Evolutionary conservation across 2,329 filamentous ascomycete species (phyloP).

Genomic region (Fusarium verticillioides): DNA sequence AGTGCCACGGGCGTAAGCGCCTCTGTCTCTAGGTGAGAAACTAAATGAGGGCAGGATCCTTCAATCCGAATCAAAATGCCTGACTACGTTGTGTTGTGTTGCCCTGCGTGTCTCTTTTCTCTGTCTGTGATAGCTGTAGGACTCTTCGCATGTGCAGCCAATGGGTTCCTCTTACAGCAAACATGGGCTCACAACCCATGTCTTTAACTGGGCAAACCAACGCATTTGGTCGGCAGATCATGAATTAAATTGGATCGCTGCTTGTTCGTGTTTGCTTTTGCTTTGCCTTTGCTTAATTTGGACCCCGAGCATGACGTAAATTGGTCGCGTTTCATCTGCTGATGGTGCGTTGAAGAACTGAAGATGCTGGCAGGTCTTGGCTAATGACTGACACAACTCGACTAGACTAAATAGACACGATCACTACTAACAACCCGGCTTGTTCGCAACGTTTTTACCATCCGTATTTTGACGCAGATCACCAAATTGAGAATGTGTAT

Average conservation of each 20-base stretch:
- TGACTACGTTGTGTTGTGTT: conserved; percentile 5
- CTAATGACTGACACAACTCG: not conserved
- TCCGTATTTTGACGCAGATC: not conserved
- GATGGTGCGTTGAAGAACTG: not conserved
- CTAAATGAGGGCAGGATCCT: conserved; percentile 10
- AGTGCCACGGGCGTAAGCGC: conserved; percentile 32
- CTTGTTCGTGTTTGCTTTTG: conserved; percentile 2
- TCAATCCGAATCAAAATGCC: conserved; percentile 19
- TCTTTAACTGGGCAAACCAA: conserved; percentile 8
- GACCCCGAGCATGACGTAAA: conserved; percentile 32
- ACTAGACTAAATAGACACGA: not conserved
- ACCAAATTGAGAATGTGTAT: not conserved
- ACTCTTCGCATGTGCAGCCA: conserved; percentile 15
- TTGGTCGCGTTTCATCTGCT: not conserved
- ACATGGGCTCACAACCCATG: conserved; percentile 26
- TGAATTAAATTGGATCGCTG: not conserved
- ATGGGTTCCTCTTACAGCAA: not conserved
- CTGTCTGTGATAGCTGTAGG: conserved; percentile 3
- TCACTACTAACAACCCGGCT: not conserved
- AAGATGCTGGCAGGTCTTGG: not conserved
- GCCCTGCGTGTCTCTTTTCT: conserved; percentile 8
- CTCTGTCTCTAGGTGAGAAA: conserved; percentile 18
- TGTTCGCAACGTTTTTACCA: not conserved
- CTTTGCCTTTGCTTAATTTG: not conserved
- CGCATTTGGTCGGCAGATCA: not conserved